phyloP scores from a whole-genome alignment of 75 land plant genomes.

The Cunninghamia lanceolata region DNA sequence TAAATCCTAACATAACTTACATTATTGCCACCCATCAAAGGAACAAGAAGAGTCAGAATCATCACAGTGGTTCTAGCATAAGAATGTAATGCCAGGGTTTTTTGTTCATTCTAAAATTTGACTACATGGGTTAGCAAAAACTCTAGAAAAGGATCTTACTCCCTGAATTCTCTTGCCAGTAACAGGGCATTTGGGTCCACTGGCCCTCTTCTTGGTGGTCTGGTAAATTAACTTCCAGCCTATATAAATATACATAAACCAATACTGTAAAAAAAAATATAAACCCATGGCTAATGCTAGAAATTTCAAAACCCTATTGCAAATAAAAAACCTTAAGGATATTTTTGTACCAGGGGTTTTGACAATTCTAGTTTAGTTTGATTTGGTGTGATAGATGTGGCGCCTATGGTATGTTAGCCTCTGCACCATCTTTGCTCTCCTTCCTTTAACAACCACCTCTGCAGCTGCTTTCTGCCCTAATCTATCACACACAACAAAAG shows the following conservation, averaged over 20 bases:
- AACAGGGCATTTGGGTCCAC: constrained; percentile 83
- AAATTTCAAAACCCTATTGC: neutral
- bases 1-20: too few species aligned
- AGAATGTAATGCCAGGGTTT: neutral
- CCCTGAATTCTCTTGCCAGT: constrained; percentile 91
- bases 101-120: too few species aligned
- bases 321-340: too few species aligned
- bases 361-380: constrained; percentile 68
- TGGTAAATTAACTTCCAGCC: constrained; percentile 83
- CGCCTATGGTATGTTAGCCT: constrained; percentile 69
- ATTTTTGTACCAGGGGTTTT: constrained; percentile 44
- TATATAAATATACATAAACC: neutral
- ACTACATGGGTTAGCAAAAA: neutral
- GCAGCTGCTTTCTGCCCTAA: neutral
- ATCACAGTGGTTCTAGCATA: too few species aligned
- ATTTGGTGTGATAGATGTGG: constrained; percentile 85
- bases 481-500: too few species aligned
- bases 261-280: neutral
- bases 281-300: neutral
- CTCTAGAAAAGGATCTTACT: constrained; percentile 26
- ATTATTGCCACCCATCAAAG: too few species aligned
- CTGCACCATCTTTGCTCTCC: constrained; percentile 51
- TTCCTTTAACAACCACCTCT: neutral
- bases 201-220: constrained; percentile 75
- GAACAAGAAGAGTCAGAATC: too few species aligned